phyloP scores from a whole-genome alignment of 2,329 filamentous ascomycete genomes.

The Biscogniauxia mediterranea region DNA sequence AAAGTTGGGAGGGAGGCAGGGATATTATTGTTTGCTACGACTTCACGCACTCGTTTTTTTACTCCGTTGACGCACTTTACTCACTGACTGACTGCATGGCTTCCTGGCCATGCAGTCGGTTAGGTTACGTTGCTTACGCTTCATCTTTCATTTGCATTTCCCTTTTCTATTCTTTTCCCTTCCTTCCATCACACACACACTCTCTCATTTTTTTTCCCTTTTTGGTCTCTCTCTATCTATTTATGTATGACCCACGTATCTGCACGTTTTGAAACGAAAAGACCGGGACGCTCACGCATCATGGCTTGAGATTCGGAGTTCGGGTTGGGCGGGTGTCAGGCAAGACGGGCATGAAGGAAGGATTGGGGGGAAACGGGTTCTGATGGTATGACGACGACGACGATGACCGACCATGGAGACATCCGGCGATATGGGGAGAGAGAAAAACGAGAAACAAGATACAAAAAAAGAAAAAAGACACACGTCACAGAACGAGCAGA shows the following conservation, averaged over 20 bases:
- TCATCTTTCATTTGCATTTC: background rate
- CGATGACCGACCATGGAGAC: too few relatives aligned
- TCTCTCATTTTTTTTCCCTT: background rate
- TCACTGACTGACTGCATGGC: background rate
- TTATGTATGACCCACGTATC: background rate
- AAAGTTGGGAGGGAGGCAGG: background rate
- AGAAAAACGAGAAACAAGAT: background rate
- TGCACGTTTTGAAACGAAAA: background rate
- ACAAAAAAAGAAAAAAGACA: too few relatives aligned
- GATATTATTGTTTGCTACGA: background rate
- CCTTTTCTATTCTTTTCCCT: background rate
- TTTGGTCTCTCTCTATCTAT: background rate
- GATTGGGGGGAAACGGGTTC: background rate
- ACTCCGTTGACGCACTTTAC: background rate
- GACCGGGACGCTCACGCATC: background rate
- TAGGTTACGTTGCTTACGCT: background rate
- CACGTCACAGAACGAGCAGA: too few relatives aligned
- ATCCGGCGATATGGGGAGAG: too few relatives aligned
- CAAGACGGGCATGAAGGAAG: background rate
- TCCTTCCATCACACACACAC: background rate
- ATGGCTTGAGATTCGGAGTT: background rate
- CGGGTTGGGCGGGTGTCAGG: background rate
- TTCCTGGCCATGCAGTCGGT: too few relatives aligned
- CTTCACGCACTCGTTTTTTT: background rate
- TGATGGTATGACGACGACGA: too few relatives aligned